Conservation (phyloP, 805 yeast genomes). For the Metschnikowia henanensis region DNA sequence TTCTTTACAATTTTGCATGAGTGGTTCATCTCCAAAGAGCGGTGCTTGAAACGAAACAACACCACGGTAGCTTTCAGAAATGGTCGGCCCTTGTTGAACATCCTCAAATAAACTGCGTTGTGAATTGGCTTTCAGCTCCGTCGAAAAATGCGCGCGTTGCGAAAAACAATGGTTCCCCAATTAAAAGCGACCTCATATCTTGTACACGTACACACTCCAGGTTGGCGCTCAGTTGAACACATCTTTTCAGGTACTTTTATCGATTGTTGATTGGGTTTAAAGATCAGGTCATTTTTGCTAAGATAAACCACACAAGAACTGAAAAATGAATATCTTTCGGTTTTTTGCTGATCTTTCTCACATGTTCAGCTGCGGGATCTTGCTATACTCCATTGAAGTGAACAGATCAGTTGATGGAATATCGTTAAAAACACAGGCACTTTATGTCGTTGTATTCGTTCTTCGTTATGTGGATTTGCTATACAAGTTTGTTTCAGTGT, state of each 20-base stretch:
- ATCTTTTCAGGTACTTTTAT: not conserved
- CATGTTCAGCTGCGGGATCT: conserved; percentile 71
- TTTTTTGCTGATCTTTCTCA: conserved; percentile 78
- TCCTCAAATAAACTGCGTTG: no score
- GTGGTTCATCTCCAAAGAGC: no score
- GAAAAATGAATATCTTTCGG: conserved; percentile 41
- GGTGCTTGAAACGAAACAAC: no score
- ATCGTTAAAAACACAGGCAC: conserved; percentile 82
- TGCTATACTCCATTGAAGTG: conserved; percentile 66
- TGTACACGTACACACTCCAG: not conserved
- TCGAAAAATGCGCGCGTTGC: not conserved
- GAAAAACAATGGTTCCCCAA: not conserved
- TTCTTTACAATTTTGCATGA: no score
- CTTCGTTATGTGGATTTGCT: conserved; percentile 72
- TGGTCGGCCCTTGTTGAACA: no score
- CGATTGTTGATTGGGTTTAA: no score
- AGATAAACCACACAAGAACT: not conserved
- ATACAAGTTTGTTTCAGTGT: conserved; percentile 58
- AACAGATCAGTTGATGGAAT: conserved; percentile 77
- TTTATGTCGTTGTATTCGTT: conserved; percentile 71
- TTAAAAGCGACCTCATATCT: not conserved
- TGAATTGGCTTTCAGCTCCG: not conserved
- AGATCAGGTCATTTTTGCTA: no score
- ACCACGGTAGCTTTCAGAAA: no score
- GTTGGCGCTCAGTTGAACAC: no score